A percentile compares a stretch with the other conserved stretches of the same genome.
These are phyloP conservation scores for Mycocentrospora acerina DNA, from an alignment of 2,329 filamentous ascomycete species.

Conservation along the genomic window DNA sequence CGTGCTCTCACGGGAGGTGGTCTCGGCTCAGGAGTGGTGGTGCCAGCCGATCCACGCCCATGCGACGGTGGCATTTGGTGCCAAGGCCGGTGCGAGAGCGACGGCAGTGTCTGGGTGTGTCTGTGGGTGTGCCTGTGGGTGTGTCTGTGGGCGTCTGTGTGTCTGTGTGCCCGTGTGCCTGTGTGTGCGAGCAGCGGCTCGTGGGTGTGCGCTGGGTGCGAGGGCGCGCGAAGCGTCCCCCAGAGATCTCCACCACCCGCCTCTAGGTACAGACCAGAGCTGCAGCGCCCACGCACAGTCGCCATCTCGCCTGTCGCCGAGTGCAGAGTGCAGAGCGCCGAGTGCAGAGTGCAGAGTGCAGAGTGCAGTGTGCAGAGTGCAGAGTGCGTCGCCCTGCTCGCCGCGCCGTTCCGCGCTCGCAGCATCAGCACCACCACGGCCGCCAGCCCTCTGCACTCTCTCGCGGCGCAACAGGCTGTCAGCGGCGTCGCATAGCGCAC, in stretches of 20 bases:
- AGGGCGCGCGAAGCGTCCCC: conserved; percentile 29
- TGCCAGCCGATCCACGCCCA: conserved; percentile 30
- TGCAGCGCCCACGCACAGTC: conserved; percentile 18
- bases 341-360: conserved; percentile 16
- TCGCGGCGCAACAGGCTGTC: conserved; percentile 21
- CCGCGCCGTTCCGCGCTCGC: too few relatives aligned
- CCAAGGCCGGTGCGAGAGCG: too few relatives aligned
- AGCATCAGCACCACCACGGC: conserved; percentile 27
- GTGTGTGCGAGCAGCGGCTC: conserved; percentile 38
- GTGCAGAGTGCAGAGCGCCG: conserved; percentile 28
- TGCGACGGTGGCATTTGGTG: conserved; percentile 27
- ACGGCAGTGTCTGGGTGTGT: too few relatives aligned
- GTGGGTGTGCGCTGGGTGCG: conserved; percentile 22
- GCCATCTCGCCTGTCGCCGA: conserved; percentile 2
- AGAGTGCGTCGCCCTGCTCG: conserved; percentile 35
- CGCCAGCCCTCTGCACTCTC: conserved; percentile 2
- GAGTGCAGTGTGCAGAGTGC: not conserved
- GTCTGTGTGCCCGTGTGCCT: too few relatives aligned
- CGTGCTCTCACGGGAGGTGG: conserved; percentile 19
- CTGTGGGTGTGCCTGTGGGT: too few relatives aligned
- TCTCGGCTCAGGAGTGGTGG: conserved; percentile 31
- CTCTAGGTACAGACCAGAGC: conserved; percentile 27
- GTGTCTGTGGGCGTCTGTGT: too few relatives aligned
- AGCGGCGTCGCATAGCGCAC: conserved; percentile 28
- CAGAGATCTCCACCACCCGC: conserved; percentile 40